Evolutionary conservation across 768 basidiomycete genomes (phyloP).

Genomic region (Amyloporia xantha): DNA sequence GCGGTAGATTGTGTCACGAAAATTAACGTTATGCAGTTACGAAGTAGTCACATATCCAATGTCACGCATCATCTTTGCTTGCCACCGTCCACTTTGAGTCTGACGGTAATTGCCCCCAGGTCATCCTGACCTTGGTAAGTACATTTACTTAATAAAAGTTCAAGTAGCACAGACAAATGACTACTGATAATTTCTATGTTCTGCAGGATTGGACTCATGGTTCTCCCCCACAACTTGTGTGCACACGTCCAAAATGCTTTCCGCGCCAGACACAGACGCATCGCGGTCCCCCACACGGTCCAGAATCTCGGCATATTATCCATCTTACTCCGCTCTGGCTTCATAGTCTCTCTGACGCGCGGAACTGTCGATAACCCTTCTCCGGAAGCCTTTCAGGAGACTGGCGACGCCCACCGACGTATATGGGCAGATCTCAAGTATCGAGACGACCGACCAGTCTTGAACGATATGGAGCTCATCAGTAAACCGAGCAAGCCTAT

Average conservation of each 20-base stretch:
- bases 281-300: constrained; percentile 76
- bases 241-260: constrained; percentile 91
- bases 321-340: constrained; percentile 87
- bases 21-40: too few species aligned
- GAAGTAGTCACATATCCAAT: too few species aligned
- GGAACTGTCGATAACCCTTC: constrained; percentile 63
- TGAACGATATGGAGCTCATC: constrained; percentile 73
- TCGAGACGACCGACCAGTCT: constrained; percentile 80
- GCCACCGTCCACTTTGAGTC: too few species aligned
- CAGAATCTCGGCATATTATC: constrained; percentile 90
- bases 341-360: constrained; percentile 76
- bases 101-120: too few species aligned
- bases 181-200: too few species aligned
- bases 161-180: too few species aligned
- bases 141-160: too few species aligned
- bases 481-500: constrained; percentile 80
- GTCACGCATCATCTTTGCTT: too few species aligned
- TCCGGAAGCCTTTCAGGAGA: constrained; percentile 54
- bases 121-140: too few species aligned
- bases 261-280: constrained; percentile 70
- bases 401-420: constrained; percentile 58
- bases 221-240: constrained; percentile 78
- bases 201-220: background rate
- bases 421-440: constrained; percentile 97
- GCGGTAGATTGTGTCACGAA: too few species aligned